A percentile compares a stretch with the other conserved stretches of the same genome.
Conservation (phyloP, 2,329 filamentous ascomycete species). For the Myriangium duriaei region DNA sequence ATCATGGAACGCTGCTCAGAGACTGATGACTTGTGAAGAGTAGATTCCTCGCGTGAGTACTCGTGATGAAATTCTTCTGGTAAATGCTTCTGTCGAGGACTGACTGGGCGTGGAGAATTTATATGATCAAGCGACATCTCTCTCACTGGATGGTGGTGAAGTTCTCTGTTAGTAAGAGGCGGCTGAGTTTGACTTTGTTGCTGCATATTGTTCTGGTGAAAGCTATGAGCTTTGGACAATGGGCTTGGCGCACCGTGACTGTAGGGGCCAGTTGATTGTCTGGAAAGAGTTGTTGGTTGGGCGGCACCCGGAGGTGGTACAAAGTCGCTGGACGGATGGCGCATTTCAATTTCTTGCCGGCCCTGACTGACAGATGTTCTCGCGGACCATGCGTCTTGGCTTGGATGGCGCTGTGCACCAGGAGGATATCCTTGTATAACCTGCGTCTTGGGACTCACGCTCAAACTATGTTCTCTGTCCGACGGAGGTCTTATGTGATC, state of each 20-base stretch:
- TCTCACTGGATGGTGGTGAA: not conserved
- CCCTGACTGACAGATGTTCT: slow-evolving; percentile 7
- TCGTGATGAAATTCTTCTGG: slow-evolving; percentile 2
- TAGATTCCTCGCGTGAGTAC: not conserved
- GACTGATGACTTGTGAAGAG: no score
- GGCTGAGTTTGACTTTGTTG: slow-evolving; percentile 1
- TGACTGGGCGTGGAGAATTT: not conserved
- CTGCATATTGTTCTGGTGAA: not conserved
- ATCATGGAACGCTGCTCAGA: not conserved
- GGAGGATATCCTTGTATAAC: slow-evolving; percentile 19
- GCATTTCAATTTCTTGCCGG: slow-evolving; percentile 1
- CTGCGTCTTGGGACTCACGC: slow-evolving; percentile 64
- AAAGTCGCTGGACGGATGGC: not conserved
- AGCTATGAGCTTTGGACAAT: slow-evolving; percentile 4
- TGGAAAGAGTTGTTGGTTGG: not conserved
- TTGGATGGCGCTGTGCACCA: slow-evolving; percentile 21
- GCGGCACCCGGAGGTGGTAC: not conserved
- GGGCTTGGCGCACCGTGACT: slow-evolving; percentile 8
- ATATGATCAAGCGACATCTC: not conserved
- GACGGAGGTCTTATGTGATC: slow-evolving; percentile 36
- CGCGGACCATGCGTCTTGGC: slow-evolving; percentile 16
- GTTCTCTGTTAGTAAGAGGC: not conserved
- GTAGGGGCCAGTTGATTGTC: slow-evolving; percentile 6
- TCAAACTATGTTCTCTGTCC: slow-evolving; percentile 58
- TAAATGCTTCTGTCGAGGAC: not conserved